These are phyloP conservation scores for Leccinum griseonigrum DNA, from an alignment of 1,284 basidiomycete species.

Conservation along the genomic window DNA sequence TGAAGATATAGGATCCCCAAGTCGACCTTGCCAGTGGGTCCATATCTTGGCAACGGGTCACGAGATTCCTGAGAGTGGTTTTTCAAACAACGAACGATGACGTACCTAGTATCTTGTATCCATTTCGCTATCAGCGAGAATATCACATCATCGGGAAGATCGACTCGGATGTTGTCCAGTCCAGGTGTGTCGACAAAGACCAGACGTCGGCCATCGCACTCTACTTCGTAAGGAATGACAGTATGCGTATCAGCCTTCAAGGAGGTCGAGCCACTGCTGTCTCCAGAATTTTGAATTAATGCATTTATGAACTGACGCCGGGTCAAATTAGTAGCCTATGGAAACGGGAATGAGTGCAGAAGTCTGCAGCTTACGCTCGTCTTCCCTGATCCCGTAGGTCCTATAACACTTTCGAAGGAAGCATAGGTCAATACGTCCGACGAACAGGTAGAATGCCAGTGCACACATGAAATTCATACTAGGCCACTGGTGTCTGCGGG, in stretches of 20 bases:
- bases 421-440: background rate
- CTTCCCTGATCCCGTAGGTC: conserved; percentile 13
- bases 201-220: background rate
- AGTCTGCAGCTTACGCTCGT: conserved; percentile 1
- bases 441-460: background rate
- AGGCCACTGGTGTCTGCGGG: background rate
- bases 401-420: conserved; percentile 6
- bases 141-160: background rate
- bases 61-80: background rate
- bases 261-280: background rate
- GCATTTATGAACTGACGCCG: conserved; percentile 7
- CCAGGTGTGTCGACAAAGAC: conserved; percentile 15
- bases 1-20: conserved; percentile 10
- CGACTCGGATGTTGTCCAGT: background rate
- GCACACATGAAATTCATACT: conserved; percentile 5
- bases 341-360: background rate
- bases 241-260: background rate
- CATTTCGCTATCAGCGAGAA: background rate
- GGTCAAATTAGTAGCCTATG: background rate
- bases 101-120: conserved; percentile 1
- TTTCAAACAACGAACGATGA: background rate
- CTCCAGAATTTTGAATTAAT: background rate
- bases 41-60: conserved; percentile 2
- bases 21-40: background rate
- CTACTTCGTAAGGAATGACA: background rate